Evolutionary conservation across 306 rosid genomes (phyloP), one percentile per base, ranked within the genome.

Genomic region (Potentilla sterilis): DNA sequence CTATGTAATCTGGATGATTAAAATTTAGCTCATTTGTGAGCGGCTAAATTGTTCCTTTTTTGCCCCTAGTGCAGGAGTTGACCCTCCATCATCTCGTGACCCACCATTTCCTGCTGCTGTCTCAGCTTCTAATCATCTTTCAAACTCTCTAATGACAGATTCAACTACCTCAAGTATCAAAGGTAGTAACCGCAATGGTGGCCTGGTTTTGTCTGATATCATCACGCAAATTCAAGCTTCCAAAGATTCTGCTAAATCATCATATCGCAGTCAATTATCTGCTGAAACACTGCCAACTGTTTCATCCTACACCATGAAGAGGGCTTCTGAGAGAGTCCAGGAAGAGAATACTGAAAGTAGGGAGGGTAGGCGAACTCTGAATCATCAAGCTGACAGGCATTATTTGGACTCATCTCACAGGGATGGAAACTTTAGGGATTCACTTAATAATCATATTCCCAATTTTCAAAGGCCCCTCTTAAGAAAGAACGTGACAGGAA

Each of bases 1-100:
- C 72, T 67, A 72, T 66, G 49, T 63, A 28, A 34, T 54, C 48
- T 34, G 69, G 51, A 54, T 69, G n/a, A 59, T 67, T 70, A 80
- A 61, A 43, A 58, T 65, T 75, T 76, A 71, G 78, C 66, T 69
- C 57, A 76, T 43, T 70, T 86, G 87, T 86, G 93, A 86, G 85
- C 86, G 84, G 97, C 96, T 92, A 87, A 90, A 82, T 87, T 90
- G 87, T 77, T 81, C 83, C 85, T 73, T 84, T 92, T 81, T 89
- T 89, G 73, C 85, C 83, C 97, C 98, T 96, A 88, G 98, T 88
- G 96, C 99, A 96, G 99, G 99, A 89, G 98, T 96, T 96, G 99
- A 96, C 93, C 98, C 94, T 88, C 99, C 99, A 86, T 92, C 99
- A 72, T 91, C 98, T 88, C 99, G 99, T 79, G 99, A 96, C 86